Evolutionary conservation across 371 early-diverging fungal species (phyloP), one percentile per base, ranked within the genome.

Genomic region (Rhizomucor miehei): DNA sequence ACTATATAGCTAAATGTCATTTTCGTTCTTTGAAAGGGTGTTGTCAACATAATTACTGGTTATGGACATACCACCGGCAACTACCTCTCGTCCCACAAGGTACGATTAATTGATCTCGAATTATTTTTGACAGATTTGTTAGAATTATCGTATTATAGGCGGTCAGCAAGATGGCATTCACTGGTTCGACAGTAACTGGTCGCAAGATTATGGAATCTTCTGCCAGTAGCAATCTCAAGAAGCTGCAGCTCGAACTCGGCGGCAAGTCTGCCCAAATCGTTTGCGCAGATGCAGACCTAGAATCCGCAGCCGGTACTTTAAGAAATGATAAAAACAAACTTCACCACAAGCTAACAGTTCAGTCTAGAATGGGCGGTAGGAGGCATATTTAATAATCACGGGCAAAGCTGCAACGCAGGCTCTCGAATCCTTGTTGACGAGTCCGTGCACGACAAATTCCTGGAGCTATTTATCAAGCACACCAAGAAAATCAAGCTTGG

Each of bases 251-350:
- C 21, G 96, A 95, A 68, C 83, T 95, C 13, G 96, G 96, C 49
- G 97, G 97, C 51, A 96, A 96, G 76, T 86, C 86, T 25, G 90
- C 95, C 1, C 81, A 87, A 53, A 89, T 94, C 45, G 88, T 95
- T n/a, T 89, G 88, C 66, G 86, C 82, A 9, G 93, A 92, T 66
- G 92, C 90, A 6, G 89, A 95, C 62, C 59, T 94, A 29, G 85
- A 86, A 25, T 73, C 77, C 49, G 92, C 92, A 10, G 90, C 92
- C 23, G 72, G n/a, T n/a, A n/a, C n/a, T n/a, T n/a, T n/a, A n/a
- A n/a, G n/a, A n/a, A n/a, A n/a, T n/a, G n/a, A n/a, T n/a, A n/a
- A n/a, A n/a, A n/a, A n/a, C n/a, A n/a, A n/a, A n/a, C n/a, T n/a
- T n/a, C n/a, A n/a, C n/a, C n/a, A n/a, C n/a, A n/a, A n/a, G n/a